Evolutionary conservation across 768 basidiomycete genomes (phyloP).

Genomic region (Glaciozyma martinii): DNA sequence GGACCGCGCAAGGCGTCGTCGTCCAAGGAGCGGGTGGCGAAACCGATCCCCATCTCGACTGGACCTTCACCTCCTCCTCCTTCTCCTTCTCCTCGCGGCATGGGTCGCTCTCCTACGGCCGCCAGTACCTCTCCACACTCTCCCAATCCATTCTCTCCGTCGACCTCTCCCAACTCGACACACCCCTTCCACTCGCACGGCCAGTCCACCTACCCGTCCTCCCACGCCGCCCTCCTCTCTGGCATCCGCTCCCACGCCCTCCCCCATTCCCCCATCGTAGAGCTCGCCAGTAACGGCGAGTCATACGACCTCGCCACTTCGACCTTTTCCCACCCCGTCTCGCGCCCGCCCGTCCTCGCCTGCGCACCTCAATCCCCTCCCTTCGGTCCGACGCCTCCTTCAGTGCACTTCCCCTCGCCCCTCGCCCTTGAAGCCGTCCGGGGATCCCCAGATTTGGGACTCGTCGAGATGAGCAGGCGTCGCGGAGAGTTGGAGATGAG

Average conservation of each 20-base stretch:
- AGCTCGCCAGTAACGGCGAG: background rate
- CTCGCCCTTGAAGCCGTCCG: background rate
- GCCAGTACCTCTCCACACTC: background rate
- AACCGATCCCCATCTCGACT: background rate
- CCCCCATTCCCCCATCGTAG: slow-evolving; percentile 17
- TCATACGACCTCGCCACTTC: background rate
- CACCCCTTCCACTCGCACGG: background rate
- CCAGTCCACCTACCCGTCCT: background rate
- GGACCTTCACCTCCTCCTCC: background rate
- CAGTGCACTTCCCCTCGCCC: background rate
- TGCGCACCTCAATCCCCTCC: slow-evolving; percentile 1
- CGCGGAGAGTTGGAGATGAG: too few species aligned
- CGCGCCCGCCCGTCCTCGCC: background rate
- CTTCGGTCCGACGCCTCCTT: background rate
- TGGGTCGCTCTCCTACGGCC: too few species aligned
- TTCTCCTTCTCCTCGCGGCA: background rate
- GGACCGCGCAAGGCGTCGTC: background rate
- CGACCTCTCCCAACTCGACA: background rate
- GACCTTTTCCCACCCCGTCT: background rate
- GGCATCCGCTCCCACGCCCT: slow-evolving; percentile 23
- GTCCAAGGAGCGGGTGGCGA: background rate
- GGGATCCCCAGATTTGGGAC: background rate
- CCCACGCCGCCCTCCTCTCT: slow-evolving; percentile 23
- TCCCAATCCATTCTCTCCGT: background rate
- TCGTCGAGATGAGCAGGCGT: background rate